These are phyloP conservation scores for Candida anutae DNA, from an alignment of 1,139 yeast species.

Conservation along the genomic window DNA sequence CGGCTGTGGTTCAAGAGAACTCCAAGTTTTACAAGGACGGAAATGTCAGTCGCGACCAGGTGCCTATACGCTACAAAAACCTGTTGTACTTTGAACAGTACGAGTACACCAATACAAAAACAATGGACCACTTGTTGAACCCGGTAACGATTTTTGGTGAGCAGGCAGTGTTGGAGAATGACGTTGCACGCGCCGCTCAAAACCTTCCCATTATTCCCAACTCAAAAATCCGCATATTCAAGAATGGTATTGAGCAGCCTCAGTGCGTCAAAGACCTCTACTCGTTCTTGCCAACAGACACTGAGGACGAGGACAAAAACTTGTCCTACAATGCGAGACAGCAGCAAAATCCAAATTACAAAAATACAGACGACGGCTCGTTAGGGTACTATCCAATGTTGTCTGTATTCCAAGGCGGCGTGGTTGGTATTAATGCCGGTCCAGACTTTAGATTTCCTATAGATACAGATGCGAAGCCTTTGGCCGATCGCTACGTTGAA, in stretches of 20 bases:
- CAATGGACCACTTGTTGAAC: slow-evolving; percentile 67
- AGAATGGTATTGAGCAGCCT: slow-evolving; percentile 69
- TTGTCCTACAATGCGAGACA: slow-evolving; percentile 31
- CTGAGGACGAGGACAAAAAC: slow-evolving; percentile 19
- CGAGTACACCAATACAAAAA: slow-evolving; percentile 72
- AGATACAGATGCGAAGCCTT: slow-evolving; percentile 32
- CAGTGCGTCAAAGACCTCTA: slow-evolving; percentile 59
- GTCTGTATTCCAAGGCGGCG: slow-evolving; percentile 76
- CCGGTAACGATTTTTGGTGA: slow-evolving; percentile 71
- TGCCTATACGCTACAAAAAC: slow-evolving; percentile 77
- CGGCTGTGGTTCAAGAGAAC: slow-evolving; percentile 12
- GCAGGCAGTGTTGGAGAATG: slow-evolving; percentile 36
- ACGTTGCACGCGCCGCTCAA: slow-evolving; percentile 10
- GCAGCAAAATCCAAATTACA: slow-evolving; percentile 41
- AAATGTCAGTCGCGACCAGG: slow-evolving; percentile 66
- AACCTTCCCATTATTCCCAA: slow-evolving; percentile 41
- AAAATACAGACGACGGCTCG: slow-evolving; percentile 66
- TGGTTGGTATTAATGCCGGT: slow-evolving; percentile 62
- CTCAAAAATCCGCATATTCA: slow-evolving; percentile 58
- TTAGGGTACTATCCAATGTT: slow-evolving; percentile 90
- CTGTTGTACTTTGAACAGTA: slow-evolving; percentile 77
- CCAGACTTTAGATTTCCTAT: slow-evolving; percentile 51
- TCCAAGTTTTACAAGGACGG: slow-evolving; percentile 15
- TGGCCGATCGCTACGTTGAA: slow-evolving; percentile 59
- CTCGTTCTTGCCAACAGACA: slow-evolving; percentile 61